These are phyloP conservation scores for Poa annua DNA, from an alignment of 176 grass and related monocot species.

Conservation along the genomic window DNA sequence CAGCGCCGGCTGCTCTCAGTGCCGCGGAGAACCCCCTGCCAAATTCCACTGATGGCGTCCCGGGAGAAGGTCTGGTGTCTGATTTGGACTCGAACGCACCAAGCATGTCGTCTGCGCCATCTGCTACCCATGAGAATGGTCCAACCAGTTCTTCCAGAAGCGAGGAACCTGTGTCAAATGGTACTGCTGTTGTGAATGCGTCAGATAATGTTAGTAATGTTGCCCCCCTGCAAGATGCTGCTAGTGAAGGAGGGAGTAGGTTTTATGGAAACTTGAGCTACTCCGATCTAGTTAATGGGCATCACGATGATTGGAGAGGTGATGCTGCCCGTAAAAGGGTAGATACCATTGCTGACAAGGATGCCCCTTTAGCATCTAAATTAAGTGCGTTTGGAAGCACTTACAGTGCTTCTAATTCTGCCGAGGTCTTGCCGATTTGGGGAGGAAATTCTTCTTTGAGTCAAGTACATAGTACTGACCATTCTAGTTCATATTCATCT, in stretches of 20 bases:
- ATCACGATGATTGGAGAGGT: slow-evolving; percentile 72
- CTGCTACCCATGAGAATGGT: slow-evolving; percentile 44
- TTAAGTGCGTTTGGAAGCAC: slow-evolving; percentile 42
- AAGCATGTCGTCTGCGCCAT: slow-evolving; percentile 34
- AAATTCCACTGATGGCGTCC: slow-evolving; percentile 30
- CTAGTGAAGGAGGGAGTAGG: slow-evolving; percentile 44
- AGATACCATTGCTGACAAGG: slow-evolving; percentile 42
- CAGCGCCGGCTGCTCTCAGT: slow-evolving; percentile 37
- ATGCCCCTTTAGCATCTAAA: slow-evolving; percentile 39
- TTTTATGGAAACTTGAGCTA: slow-evolving; percentile 62
- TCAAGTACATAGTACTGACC: slow-evolving; percentile 35
- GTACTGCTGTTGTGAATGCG: slow-evolving; percentile 26
- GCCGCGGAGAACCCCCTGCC: slow-evolving; percentile 46
- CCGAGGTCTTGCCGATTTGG: slow-evolving; percentile 32
- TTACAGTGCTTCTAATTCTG: slow-evolving; percentile 29
- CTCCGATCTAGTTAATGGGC: slow-evolving; percentile 80
- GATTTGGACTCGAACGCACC: slow-evolving; percentile 35
- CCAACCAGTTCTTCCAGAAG: slow-evolving; percentile 37
- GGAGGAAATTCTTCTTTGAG: slow-evolving; percentile 48
- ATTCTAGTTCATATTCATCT: slow-evolving; percentile 42
- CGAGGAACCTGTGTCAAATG: slow-evolving; percentile 35
- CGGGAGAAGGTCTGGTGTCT: slow-evolving; percentile 33
- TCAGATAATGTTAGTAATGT: slow-evolving; percentile 32
- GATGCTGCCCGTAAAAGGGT: slow-evolving; percentile 36
- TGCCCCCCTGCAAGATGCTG: slow-evolving; percentile 38